Base-by-base conservation (phyloP, 257 asterid species). In the Solanum chilense region DNA sequence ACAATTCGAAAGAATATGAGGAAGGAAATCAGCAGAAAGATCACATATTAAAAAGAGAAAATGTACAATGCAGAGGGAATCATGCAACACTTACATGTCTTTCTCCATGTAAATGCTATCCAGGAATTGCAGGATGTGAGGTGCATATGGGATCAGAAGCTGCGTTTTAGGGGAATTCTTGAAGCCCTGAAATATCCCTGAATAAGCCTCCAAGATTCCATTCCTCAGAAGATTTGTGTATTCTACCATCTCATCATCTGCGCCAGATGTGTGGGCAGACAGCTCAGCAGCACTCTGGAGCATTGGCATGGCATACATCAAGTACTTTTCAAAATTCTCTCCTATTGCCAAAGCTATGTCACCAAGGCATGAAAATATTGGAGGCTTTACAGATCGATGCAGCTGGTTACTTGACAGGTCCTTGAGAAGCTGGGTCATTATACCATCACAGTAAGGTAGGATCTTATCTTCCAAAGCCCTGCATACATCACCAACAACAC, bases 271-370 rank as follows among this genome's bases (percentile, higher is more conserved):
- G 83, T 69, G 98, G 31, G 93, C 96, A 82, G 96, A 94, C 89
- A 95, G 74, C 92, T 94, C 99, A 0, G 96, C 99, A 49, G 98
- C 98, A 88, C 97, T 94, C 90, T 94, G 98, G 66, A 96, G 96
- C 99, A 94, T 94, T 31, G 98, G 98, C 98, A 96, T 94, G 35
- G 99, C 95, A 88, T 94, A 95, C 92, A 92, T 94, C 91, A 94
- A 88, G 91, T 94, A 96, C 93, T 95, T 95, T 89, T 95, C 98
- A 74, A 95, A 94, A 75, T 93, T 92, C 91, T 94, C 98, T 45
- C 98, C 98, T 16, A 96, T 95, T 2, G 99, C 98, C 86, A 94
- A 89, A 1, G 99, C 96, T 83, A 96, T 92, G 91, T 94, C 99
- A 73, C 99, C 98, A 89, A 96, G 95, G 90, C 98, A 96, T 27